Conservation (phyloP, 2,329 filamentous ascomycete species). For the Stenocarpella maydis region DNA sequence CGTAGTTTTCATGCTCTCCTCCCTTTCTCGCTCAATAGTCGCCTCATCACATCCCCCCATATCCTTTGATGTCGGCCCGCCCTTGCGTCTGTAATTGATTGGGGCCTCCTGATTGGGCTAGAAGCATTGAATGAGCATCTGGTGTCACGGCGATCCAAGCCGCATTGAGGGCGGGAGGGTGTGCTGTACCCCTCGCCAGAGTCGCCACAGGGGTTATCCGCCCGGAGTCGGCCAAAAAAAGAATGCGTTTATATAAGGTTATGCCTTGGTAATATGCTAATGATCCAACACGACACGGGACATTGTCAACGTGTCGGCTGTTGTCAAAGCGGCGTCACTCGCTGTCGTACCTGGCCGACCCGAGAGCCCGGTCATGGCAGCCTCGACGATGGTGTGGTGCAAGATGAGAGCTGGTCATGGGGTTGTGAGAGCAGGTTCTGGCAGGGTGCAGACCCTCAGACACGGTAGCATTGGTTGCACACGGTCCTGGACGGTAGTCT, state of each 20-base stretch:
- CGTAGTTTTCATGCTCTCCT: conserved; percentile 1
- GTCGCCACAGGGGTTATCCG: conserved; percentile 5
- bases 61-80: neutral
- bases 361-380: conserved; percentile 6
- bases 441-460: neutral
- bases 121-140: conserved; percentile 21
- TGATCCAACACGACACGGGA: neutral
- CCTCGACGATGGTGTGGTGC: too few relatives aligned
- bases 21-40: neutral
- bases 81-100: conserved; percentile 26
- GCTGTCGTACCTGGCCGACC: conserved; percentile 13
- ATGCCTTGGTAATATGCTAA: neutral
- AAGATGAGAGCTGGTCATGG: conserved; percentile 11
- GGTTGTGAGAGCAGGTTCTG: neutral
- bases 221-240: conserved; percentile 11
- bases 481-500: neutral
- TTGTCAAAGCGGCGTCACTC: conserved; percentile 23
- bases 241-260: conserved; percentile 23
- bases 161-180: conserved; percentile 20
- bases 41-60: neutral
- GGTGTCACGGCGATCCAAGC: conserved; percentile 27
- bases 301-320: conserved; percentile 14
- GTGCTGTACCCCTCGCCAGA: conserved; percentile 5
- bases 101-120: conserved; percentile 16
- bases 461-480: neutral